Conservation (phyloP, 768 basidiomycete genomes). For the Suillus cothurnatus region DNA sequence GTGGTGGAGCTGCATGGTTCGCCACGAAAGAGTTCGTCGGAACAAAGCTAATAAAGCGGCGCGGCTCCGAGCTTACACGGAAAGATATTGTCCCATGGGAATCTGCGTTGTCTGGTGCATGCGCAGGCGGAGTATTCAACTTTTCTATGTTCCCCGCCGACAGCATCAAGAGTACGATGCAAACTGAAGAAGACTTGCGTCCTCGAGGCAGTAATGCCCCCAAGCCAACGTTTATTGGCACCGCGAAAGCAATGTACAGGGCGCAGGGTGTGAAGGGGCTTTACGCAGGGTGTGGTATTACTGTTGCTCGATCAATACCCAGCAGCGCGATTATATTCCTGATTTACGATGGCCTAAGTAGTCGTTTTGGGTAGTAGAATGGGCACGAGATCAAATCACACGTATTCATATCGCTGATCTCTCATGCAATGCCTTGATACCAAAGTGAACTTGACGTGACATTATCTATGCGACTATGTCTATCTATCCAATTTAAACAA, state of each 20-base stretch:
- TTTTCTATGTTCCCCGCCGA: constrained; percentile 94
- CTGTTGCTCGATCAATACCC: constrained; percentile 80
- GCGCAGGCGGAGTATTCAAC: constrained; percentile 84
- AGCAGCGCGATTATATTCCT: constrained; percentile 93
- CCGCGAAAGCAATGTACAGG: constrained; percentile 69
- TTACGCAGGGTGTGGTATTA: constrained; percentile 94
- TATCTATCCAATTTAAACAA: no score
- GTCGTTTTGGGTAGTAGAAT: constrained; percentile 45
- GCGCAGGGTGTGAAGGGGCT: constrained; percentile 80
- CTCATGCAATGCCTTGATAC: not conserved
- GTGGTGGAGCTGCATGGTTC: constrained; percentile 92
- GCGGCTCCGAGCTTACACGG: constrained; percentile 37
- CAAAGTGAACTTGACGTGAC: not conserved
- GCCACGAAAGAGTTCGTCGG: constrained; percentile 80
- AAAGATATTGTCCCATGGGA: constrained; percentile 72
- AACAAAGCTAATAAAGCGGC: constrained; percentile 55
- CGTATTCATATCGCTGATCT: not conserved
- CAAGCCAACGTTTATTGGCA: constrained; percentile 52
- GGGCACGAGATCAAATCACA: not conserved
- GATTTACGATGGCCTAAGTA: constrained; percentile 81
- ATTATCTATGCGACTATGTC: no score
- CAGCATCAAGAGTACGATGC: constrained; percentile 91
- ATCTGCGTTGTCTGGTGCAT: constrained; percentile 83
- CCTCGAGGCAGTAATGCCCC: constrained; percentile 41
- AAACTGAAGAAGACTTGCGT: constrained; percentile 89